Percentiles rank a stretch among this genome's conserved stretches.
These are phyloP conservation scores for Ochromonadaceae sp. DNA, from an alignment of 352 stramenopile species.

Conservation along the genomic window DNA sequence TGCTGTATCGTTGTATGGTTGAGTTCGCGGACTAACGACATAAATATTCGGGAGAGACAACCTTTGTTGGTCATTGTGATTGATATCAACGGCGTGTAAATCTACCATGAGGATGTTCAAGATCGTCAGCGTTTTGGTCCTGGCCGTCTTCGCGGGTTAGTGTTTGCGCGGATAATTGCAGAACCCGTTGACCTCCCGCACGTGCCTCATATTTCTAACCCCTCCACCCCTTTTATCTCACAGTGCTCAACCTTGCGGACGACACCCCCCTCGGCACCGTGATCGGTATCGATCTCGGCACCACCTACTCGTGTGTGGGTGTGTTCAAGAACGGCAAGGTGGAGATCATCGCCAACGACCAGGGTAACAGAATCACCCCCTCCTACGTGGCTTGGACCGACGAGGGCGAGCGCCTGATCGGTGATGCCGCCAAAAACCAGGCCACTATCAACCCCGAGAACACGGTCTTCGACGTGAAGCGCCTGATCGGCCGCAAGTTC, in stretches of 20 bases:
- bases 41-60: too few relatives aligned
- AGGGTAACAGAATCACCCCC: slow-evolving; percentile 95
- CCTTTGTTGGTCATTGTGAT: too few relatives aligned
- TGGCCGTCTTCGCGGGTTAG: background rate
- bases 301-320: slow-evolving; percentile 46
- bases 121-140: background rate
- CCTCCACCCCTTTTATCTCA: too few relatives aligned
- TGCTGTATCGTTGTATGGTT: too few relatives aligned
- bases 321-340: slow-evolving; percentile 68
- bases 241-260: slow-evolving; percentile 19
- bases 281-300: slow-evolving; percentile 55
- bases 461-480: slow-evolving; percentile 99
- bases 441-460: slow-evolving; percentile 95
- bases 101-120: background rate
- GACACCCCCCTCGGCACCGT: slow-evolving; percentile 28
- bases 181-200: too few relatives aligned
- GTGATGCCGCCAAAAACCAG: slow-evolving; percentile 97
- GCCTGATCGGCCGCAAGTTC: slow-evolving; percentile 90
- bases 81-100: too few relatives aligned
- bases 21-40: too few relatives aligned
- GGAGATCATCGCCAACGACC: slow-evolving; percentile 91
- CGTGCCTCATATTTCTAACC: too few relatives aligned
- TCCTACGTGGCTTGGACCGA: slow-evolving; percentile 92
- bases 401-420: slow-evolving; percentile 87
- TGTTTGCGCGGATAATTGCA: too few relatives aligned